phyloP scores from a whole-genome alignment of 306 rosid species.

The Cucumis melo region DNA sequence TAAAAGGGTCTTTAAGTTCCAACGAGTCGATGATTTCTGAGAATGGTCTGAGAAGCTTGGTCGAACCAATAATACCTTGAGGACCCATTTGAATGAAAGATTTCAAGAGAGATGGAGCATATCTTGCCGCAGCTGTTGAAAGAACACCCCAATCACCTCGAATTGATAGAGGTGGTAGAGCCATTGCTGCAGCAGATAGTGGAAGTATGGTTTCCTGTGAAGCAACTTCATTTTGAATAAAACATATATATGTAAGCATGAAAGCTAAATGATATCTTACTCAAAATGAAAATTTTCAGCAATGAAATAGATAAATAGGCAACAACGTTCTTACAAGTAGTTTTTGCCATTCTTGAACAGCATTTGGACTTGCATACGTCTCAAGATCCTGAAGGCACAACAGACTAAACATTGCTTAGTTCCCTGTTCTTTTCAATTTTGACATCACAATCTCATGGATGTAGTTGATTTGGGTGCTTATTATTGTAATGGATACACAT shows the following conservation, averaged over 20 bases:
- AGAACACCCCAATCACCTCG: constrained; percentile 81
- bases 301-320: background rate
- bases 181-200: constrained; percentile 80
- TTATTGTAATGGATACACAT: background rate
- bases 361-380: constrained; percentile 63
- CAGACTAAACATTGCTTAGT: background rate
- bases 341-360: constrained; percentile 71
- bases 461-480: background rate
- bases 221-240: constrained; percentile 9
- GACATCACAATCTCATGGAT: background rate
- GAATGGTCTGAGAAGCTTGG: constrained; percentile 77
- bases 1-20: constrained; percentile 61
- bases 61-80: constrained; percentile 63
- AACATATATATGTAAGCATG: background rate
- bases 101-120: constrained; percentile 65
- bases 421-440: background rate
- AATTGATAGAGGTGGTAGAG: constrained; percentile 84
- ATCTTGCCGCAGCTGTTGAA: constrained; percentile 87
- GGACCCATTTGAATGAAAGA: constrained; percentile 87
- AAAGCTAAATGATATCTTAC: background rate
- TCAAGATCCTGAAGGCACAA: constrained; percentile 54
- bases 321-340: constrained; percentile 30
- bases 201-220: constrained; percentile 81
- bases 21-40: constrained; percentile 68
- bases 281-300: background rate